phyloP scores from a whole-genome alignment of 352 stramenopile species.

The Pythium folliculosum region DNA sequence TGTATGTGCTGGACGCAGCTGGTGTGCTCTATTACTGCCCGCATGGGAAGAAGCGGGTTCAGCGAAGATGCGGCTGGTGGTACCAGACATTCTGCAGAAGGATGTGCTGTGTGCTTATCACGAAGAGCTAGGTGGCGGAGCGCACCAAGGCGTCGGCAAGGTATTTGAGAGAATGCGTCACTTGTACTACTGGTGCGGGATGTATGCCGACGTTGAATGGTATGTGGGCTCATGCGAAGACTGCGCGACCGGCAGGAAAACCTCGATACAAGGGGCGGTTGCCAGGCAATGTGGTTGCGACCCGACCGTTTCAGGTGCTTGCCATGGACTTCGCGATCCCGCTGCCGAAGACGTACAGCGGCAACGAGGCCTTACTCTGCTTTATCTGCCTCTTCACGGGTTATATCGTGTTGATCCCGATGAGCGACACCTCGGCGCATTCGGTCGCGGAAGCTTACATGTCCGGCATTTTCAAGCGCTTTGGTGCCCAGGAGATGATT shows the following conservation, averaged over 20 bases:
- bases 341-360: background rate
- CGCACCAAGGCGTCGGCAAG: constrained; percentile 15
- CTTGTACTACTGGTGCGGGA: constrained; percentile 9
- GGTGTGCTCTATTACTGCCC: constrained; percentile 10
- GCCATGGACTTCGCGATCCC: constrained; percentile 16
- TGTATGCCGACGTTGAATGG: constrained; percentile 11
- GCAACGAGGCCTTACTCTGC: constrained; percentile 4
- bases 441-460: constrained; percentile 29
- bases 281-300: constrained; percentile 5
- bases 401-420: constrained; percentile 7
- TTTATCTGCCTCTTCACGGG: constrained; percentile 17
- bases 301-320: constrained; percentile 7
- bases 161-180: constrained; percentile 1
- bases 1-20: constrained; percentile 1
- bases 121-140: background rate
- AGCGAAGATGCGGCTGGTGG: background rate
- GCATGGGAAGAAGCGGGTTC: background rate
- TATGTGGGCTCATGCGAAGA: constrained; percentile 12
- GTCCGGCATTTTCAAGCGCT: constrained; percentile 17
- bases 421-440: constrained; percentile 4
- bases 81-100: background rate
- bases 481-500: constrained; percentile 22
- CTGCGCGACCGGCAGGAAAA: constrained; percentile 17
- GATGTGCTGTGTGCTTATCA: constrained; percentile 13
- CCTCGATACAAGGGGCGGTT: background rate